Evolutionary conservation across 352 stramenopile species (phyloP).

Genomic region (Halophytophthora polymorphica): DNA sequence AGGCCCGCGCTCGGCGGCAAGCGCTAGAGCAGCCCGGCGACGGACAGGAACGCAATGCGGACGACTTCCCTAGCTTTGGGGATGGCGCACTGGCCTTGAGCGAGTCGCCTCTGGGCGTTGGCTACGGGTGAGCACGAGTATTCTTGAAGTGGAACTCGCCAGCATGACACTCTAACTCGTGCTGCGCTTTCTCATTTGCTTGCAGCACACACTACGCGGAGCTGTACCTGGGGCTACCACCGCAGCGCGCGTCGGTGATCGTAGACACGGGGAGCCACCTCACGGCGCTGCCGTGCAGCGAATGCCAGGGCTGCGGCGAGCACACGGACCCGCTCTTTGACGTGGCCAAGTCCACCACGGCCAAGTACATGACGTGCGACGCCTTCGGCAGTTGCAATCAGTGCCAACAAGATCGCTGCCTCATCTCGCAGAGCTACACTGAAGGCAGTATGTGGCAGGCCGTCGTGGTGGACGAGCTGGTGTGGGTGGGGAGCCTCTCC

Average conservation of each 20-base stretch:
- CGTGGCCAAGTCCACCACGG: constrained; percentile 72
- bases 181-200: constrained; percentile 5
- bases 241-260: constrained; percentile 83
- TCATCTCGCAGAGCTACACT: constrained; percentile 81
- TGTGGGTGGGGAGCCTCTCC: constrained; percentile 72
- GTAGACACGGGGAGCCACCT: constrained; percentile 82
- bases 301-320: constrained; percentile 57
- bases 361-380: constrained; percentile 60
- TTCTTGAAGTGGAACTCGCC: not conserved
- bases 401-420: constrained; percentile 64
- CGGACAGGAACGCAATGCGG: constrained; percentile 6
- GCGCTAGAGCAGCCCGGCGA: constrained; percentile 14
- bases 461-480: constrained; percentile 73
- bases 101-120: constrained; percentile 63
- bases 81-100: constrained; percentile 40
- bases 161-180: constrained; percentile 3
- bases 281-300: constrained; percentile 71
- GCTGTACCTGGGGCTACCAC: constrained; percentile 74
- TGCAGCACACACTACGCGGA: constrained; percentile 79
- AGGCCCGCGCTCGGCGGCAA: constrained; percentile 46
- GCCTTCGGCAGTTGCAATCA: constrained; percentile 47
- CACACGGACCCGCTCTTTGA: constrained; percentile 80
- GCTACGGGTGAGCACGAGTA: constrained; percentile 41
- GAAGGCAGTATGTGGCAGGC: constrained; percentile 88
- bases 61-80: constrained; percentile 8